These are phyloP conservation scores for Suillus spraguei DNA, from an alignment of 768 basidiomycete species.

Conservation along the genomic window DNA sequence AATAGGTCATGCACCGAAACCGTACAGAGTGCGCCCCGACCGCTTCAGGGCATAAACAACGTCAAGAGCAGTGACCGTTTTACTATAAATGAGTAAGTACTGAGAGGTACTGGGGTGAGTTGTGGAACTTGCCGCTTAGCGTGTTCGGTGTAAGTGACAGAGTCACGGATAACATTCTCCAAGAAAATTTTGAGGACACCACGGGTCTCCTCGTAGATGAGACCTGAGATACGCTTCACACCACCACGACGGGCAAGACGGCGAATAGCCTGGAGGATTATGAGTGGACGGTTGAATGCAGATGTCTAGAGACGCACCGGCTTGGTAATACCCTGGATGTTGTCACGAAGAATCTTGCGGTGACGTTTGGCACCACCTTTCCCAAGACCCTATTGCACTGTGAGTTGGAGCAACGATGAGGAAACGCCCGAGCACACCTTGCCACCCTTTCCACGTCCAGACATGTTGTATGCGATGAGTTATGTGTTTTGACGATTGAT, in stretches of 20 bases:
- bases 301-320: constrained; percentile 30
- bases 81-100: constrained; percentile 38
- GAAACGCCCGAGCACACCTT: constrained; percentile 42
- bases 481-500: constrained; percentile 16
- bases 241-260: constrained; percentile 91
- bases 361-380: constrained; percentile 49
- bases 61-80: constrained; percentile 87
- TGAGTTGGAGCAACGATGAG: background rate
- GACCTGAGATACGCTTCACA: constrained; percentile 89
- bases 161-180: constrained; percentile 87
- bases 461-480: constrained; percentile 34
- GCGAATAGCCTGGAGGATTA: constrained; percentile 72
- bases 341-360: constrained; percentile 48
- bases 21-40: constrained; percentile 80
- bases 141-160: constrained; percentile 93
- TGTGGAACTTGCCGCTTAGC: constrained; percentile 60
- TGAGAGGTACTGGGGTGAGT: background rate
- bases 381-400: constrained; percentile 48
- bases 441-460: constrained; percentile 51
- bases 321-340: constrained; percentile 57
- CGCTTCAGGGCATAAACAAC: constrained; percentile 78
- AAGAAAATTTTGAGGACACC: constrained; percentile 93
- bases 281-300: constrained; percentile 37
- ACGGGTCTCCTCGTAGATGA: constrained; percentile 92
- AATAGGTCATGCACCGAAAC: constrained; percentile 66